These are phyloP conservation scores for Elsinoe arachidis DNA, from an alignment of 2,329 filamentous ascomycete genomes.

Conservation along the genomic window DNA sequence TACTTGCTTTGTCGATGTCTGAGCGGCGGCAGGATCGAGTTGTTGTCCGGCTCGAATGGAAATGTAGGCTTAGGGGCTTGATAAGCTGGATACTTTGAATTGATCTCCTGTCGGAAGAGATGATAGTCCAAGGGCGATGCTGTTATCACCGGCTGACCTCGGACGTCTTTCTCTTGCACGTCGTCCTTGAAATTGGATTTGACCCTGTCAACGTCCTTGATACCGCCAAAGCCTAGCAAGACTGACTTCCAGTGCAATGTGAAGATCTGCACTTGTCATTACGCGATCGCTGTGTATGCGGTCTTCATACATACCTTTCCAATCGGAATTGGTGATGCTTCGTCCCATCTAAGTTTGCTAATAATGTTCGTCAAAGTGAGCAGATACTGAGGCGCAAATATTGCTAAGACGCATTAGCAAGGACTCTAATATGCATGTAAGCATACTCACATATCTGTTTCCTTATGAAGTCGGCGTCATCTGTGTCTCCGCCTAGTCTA, in stretches of 20 bases:
- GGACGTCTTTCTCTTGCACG: conserved; percentile 46
- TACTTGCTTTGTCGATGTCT: conserved; percentile 53
- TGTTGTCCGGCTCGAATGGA: conserved; percentile 81
- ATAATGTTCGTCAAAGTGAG: conserved; percentile 60
- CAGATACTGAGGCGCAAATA: conserved; percentile 51
- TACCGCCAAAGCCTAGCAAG: conserved; percentile 75
- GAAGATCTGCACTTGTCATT: conserved; percentile 49
- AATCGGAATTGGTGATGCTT: conserved; percentile 50
- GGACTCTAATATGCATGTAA: conserved; percentile 16
- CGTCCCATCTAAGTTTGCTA: conserved; percentile 46
- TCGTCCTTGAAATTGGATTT: conserved; percentile 57
- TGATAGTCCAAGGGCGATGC: conserved; percentile 95
- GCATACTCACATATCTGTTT: conserved; percentile 15
- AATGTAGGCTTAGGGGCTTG: conserved; percentile 76
- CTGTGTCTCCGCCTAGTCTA: conserved; percentile 25
- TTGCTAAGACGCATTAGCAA: conserved; percentile 34
- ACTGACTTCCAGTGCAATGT: conserved; percentile 88
- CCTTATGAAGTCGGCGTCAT: conserved; percentile 4
- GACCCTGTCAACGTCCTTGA: conserved; percentile 59
- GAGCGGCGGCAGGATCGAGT: conserved; percentile 77
- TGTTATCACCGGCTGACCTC: conserved; percentile 70
- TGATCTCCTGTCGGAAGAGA: conserved; percentile 90
- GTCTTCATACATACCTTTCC: conserved; percentile 25
- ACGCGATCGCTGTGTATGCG: not conserved
- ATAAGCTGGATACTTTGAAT: conserved; percentile 95